phyloP scores from a whole-genome alignment of 78 protist species.

The Protostelium mycophagum region DNA sequence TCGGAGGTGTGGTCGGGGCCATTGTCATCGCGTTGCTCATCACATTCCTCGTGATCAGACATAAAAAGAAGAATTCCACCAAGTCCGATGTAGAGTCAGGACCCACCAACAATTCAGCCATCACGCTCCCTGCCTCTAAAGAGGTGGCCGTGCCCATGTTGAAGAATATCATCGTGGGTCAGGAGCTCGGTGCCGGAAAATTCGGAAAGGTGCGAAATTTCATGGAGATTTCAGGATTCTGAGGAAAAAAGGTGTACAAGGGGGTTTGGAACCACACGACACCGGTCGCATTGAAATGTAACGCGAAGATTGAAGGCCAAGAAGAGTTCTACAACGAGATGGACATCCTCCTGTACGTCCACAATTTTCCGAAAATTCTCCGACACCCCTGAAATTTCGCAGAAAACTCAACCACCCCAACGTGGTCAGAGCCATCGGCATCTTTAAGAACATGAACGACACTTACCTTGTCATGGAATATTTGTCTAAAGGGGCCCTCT shows the following conservation, averaged over 20 bases:
- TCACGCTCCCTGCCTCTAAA: neutral
- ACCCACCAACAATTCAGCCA: neutral
- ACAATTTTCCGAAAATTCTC: neutral
- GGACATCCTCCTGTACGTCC: neutral
- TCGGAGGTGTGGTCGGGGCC: neutral
- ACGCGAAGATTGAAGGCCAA: neutral
- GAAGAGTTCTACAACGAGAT: neutral
- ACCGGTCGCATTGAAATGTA: neutral
- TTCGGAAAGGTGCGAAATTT: neutral
- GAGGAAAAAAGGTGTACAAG: neutral
- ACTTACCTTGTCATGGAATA: neutral
- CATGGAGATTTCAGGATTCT: neutral
- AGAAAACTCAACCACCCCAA: neutral
- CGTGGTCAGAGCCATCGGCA: neutral
- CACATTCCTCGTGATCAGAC: neutral
- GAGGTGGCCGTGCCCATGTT: neutral
- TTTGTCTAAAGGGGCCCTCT: neutral
- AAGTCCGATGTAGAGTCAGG: neutral
- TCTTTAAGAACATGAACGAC: neutral
- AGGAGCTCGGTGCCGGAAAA: neutral
- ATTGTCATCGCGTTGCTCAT: neutral
- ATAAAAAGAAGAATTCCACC: no score
- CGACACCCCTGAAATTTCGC: neutral
- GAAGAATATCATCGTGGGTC: neutral
- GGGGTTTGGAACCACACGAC: neutral